A percentile compares a stretch with the other conserved stretches of the same genome.
Evolutionary conservation across 345 rosid species (phyloP).

Genomic region (Streptanthus diversifolius): DNA sequence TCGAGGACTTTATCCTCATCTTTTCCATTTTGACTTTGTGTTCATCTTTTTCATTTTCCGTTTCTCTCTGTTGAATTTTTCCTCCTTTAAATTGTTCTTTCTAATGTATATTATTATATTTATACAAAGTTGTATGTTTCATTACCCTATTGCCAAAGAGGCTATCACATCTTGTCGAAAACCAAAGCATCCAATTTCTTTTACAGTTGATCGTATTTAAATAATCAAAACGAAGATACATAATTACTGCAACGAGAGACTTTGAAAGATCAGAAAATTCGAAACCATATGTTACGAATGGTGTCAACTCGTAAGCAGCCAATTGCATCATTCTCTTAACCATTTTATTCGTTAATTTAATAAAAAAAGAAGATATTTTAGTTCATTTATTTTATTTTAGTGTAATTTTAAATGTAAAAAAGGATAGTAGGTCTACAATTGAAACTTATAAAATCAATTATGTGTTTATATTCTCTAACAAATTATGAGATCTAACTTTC

Average conservation of each 20-base stretch:
- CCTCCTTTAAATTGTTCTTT: neutral
- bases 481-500: neutral
- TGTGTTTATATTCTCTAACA: neutral
- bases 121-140: neutral
- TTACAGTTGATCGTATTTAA: neutral
- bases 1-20: neutral
- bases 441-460: neutral
- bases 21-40: neutral
- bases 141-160: conserved; percentile 13
- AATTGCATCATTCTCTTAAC: neutral
- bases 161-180: conserved; percentile 17
- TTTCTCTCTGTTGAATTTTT: neutral
- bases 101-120: neutral
- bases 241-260: neutral
- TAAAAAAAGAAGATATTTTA: neutral
- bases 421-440: neutral
- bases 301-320: neutral
- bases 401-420: neutral
- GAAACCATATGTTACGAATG: neutral
- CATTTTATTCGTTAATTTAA: neutral
- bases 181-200: neutral
- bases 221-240: neutral
- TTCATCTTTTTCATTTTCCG: neutral
- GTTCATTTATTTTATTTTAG: neutral
- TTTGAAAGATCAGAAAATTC: neutral